These are phyloP conservation scores for Diaporthe australafricana DNA, from an alignment of 2,329 filamentous ascomycete genomes.

Conservation along the genomic window DNA sequence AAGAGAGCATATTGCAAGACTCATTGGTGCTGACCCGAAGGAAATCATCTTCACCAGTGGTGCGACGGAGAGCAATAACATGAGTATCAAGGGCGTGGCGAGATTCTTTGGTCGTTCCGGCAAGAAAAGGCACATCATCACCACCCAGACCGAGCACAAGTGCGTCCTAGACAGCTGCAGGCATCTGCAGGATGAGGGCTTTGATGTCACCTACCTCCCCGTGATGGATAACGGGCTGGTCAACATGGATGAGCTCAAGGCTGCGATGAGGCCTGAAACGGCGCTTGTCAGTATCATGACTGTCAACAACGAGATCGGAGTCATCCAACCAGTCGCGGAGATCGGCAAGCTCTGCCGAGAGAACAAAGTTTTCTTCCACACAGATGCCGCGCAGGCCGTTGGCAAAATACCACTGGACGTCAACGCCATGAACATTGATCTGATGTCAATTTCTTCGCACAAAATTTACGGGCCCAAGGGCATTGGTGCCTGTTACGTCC, in stretches of 20 bases:
- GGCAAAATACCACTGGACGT: constrained; percentile 98
- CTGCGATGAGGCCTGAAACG: constrained; percentile 91
- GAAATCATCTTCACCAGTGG: constrained; percentile 99
- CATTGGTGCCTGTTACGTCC: constrained; percentile 95
- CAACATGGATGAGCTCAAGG: constrained; percentile 84
- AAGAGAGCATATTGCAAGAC: constrained; percentile 81
- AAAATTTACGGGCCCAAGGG: constrained; percentile 99
- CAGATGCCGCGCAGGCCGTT: constrained; percentile 95
- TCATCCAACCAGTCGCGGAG: constrained; percentile 95
- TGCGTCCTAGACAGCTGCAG: constrained; percentile 97
- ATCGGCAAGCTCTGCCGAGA: constrained; percentile 92
- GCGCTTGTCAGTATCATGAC: constrained; percentile 96
- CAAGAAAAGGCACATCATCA: constrained; percentile 99
- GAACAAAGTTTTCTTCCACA: constrained; percentile 98
- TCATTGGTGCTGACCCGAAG: constrained; percentile 95
- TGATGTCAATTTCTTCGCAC: constrained; percentile 99
- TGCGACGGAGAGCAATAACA: constrained; percentile 98
- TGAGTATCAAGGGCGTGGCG: constrained; percentile 98
- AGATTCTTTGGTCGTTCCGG: constrained; percentile 92
- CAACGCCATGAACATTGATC: constrained; percentile 96
- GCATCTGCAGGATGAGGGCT: constrained; percentile 96
- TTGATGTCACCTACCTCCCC: constrained; percentile 95
- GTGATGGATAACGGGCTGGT: constrained; percentile 90
- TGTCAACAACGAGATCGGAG: constrained; percentile 99
- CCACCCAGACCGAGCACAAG: constrained; percentile 98